phyloP scores from a whole-genome alignment of 495 filamentous ascomycete species.

The Amorphotheca resinae region DNA sequence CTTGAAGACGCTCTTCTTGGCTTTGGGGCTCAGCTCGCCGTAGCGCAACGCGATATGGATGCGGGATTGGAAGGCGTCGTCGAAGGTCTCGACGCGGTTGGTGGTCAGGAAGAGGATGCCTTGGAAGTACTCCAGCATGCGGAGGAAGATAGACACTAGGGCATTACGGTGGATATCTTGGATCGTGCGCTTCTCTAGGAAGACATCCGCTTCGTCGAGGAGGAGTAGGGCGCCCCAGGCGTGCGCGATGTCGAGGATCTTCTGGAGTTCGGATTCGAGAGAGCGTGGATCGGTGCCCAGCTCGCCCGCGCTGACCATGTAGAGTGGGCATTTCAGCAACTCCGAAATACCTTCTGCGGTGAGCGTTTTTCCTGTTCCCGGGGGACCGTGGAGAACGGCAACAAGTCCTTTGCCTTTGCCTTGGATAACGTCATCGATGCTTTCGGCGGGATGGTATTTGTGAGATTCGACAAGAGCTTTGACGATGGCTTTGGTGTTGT shows the following conservation, averaged over 20 bases:
- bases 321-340: slow-evolving; percentile 68
- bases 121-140: slow-evolving; percentile 47
- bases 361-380: slow-evolving; percentile 80
- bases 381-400: slow-evolving; percentile 66
- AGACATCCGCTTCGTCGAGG: slow-evolving; percentile 70
- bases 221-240: slow-evolving; percentile 75
- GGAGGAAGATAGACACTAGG: slow-evolving; percentile 63
- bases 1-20: slow-evolving; percentile 77
- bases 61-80: slow-evolving; percentile 47
- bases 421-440: slow-evolving; percentile 73
- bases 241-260: slow-evolving; percentile 79
- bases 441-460: slow-evolving; percentile 65
- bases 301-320: slow-evolving; percentile 75
- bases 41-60: slow-evolving; percentile 65
- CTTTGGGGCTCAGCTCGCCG: slow-evolving; percentile 59
- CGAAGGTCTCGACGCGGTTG: slow-evolving; percentile 62
- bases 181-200: slow-evolving; percentile 59
- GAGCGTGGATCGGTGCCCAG: slow-evolving; percentile 68
- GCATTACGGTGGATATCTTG: slow-evolving; percentile 66
- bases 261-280: slow-evolving; percentile 67
- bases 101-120: slow-evolving; percentile 73
- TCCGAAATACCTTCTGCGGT: slow-evolving; percentile 83
- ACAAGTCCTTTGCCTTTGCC: slow-evolving; percentile 70
- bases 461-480: slow-evolving; percentile 70
- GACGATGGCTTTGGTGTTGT: slow-evolving; percentile 69